Conservation (phyloP, 1,284 basidiomycete species). For the Malassezia globosa region DNA sequence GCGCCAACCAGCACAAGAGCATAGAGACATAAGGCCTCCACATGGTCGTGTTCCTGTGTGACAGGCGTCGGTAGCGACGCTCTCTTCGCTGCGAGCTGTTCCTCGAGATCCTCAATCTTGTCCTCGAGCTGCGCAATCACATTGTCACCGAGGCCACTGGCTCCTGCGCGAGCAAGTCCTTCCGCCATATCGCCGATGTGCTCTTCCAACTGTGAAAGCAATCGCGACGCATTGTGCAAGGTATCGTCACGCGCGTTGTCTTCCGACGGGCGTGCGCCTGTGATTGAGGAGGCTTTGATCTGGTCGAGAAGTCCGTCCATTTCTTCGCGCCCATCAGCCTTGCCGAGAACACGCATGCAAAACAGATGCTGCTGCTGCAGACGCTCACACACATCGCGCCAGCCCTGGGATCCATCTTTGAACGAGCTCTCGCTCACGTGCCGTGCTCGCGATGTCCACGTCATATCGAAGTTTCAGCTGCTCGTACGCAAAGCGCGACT, state of each 20-base stretch:
- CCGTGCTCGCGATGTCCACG: slow-evolving; percentile 30
- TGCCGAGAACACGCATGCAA: slow-evolving; percentile 40
- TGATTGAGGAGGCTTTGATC: slow-evolving; percentile 31
- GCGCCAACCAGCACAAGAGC: slow-evolving; percentile 9
- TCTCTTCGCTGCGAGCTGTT: slow-evolving; percentile 3
- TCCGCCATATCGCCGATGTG: slow-evolving; percentile 34
- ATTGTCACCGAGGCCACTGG: slow-evolving; percentile 12
- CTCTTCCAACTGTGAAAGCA: slow-evolving; percentile 29
- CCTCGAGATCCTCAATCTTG: slow-evolving; percentile 14
- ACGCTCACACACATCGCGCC: slow-evolving; percentile 13
- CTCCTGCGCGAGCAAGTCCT: slow-evolving; percentile 22
- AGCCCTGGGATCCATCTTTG: slow-evolving; percentile 20
- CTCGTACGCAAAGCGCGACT: slow-evolving; percentile 25
- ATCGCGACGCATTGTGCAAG: slow-evolving; percentile 24
- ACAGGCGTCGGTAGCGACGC: neutral
- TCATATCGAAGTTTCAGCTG: slow-evolving; percentile 30
- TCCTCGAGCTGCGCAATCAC: slow-evolving; percentile 19
- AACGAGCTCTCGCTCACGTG: slow-evolving; percentile 29
- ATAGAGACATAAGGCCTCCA: neutral
- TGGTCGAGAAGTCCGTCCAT: slow-evolving; percentile 44
- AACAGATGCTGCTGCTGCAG: slow-evolving; percentile 39
- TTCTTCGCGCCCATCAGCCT: slow-evolving; percentile 43
- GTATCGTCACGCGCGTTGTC: slow-evolving; percentile 22
- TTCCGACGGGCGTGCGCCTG: slow-evolving; percentile 22
- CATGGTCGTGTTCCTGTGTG: neutral